Conservation (phyloP, 208 protist species). For the Trypanosoma lewisi region DNA sequence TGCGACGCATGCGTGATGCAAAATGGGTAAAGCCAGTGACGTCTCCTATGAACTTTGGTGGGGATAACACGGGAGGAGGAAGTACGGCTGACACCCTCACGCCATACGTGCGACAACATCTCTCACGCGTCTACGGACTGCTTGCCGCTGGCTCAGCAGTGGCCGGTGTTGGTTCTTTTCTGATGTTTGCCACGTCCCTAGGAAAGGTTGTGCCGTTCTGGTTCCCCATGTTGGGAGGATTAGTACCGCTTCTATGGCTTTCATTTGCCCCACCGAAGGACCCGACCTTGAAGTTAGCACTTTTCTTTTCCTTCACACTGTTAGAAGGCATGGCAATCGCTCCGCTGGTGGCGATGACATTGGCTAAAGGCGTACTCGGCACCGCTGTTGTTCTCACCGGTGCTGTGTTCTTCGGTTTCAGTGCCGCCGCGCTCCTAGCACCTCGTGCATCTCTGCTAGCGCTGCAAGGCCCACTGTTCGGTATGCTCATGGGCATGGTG, state of each 20-base stretch:
- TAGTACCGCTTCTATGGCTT: constrained; percentile 86
- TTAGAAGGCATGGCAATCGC: constrained; percentile 86
- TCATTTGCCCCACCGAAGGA: constrained; percentile 75
- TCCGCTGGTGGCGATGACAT: constrained; percentile 67
- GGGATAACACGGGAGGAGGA: constrained; percentile 26
- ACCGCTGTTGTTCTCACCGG: constrained; percentile 80
- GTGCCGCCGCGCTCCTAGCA: constrained; percentile 73
- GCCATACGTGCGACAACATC: constrained; percentile 79
- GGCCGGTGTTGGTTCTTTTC: constrained; percentile 42
- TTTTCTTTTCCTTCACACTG: constrained; percentile 78
- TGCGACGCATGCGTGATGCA: constrained; percentile 20
- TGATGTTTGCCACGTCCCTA: constrained; percentile 85
- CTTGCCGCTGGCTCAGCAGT: constrained; percentile 45
- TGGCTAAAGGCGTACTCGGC: constrained; percentile 75
- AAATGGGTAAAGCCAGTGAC: constrained; percentile 32
- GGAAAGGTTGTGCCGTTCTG: constrained; percentile 70
- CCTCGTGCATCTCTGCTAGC: constrained; percentile 76
- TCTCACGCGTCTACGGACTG: constrained; percentile 79
- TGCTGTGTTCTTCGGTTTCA: constrained; percentile 86
- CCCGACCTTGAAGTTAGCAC: constrained; percentile 59
- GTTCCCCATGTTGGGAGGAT: constrained; percentile 80
- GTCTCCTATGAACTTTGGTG: constrained; percentile 46
- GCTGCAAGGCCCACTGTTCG: constrained; percentile 86
- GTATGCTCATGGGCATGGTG: constrained; percentile 80
- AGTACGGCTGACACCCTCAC: constrained; percentile 75